Evolutionary conservation across 208 protist species (phyloP), one percentile per base, ranked within the genome.

Genomic region (Trypanosoma rangeli): DNA sequence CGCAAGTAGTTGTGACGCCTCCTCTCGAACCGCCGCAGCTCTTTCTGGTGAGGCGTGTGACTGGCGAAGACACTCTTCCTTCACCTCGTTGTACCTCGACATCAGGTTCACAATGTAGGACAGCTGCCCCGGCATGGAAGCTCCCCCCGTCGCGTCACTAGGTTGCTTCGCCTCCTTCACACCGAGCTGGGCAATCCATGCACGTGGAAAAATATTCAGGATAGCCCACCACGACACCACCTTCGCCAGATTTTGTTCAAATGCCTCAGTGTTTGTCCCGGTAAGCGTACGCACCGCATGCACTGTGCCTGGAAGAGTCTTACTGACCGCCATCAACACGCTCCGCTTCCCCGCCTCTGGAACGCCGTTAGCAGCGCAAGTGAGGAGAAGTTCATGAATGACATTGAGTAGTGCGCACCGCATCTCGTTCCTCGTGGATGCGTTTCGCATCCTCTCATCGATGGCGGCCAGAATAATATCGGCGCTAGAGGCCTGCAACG

Each of bases 341-440:
- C 64, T 67, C 9, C 82, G 84, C 77, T 87, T 87, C 15, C 80
- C 80, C 31, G 70, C 74, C 33, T 94, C 87, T 10, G 81, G 76
- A 31, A 87, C 80, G 20, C 87, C 92, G 28, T 79, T 76, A 8
- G 78, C 80, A 20, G 82, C 76, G 56, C 86, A 93, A 33, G 82
- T 93, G 46, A 96, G 78, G 20, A 96, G 76, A 18, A 96, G 66
- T 61, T 96, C 92, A 68, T 96, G 92, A 13, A 94, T 56, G 3
- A 96, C 89, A 62, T 92, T 92, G 26, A 96, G 49, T 15, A 96
- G 75, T 24, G 86, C 79, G 5, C 85, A 83, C 24, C 88, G 84
- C 29, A 71, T 74, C 1, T 60, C 68, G 29, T 82, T 83, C 13
- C 71, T 70, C 13, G 85, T 93, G 20, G 69, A 60, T 10, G 66